Evolutionary conservation across 257 asterid species (phyloP), one percentile per base, ranked within the genome.

Genomic region (Anisodus acutangulus): DNA sequence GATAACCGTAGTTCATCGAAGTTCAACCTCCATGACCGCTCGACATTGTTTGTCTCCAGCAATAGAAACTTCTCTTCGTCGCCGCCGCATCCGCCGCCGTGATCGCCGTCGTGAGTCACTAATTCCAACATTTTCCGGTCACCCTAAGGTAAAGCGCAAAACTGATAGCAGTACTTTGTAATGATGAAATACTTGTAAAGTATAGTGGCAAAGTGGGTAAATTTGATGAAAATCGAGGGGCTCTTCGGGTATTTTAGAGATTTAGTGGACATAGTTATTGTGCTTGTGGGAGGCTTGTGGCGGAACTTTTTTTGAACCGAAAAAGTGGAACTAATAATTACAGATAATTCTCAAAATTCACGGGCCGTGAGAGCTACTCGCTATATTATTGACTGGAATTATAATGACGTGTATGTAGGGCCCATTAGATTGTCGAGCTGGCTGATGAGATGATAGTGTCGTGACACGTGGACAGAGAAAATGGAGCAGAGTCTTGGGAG

Each of bases 1-100:
- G 90, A 79, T 59, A 86, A 83, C 83, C 88, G 84, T 54, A 86
- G 57, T 45, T 89, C 90, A 31, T 90, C 90, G 83, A 90, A 88
- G 86, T 90, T 90, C 82, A 90, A 63, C 84, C 90, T 83, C 93
- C 93, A 90, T 5, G 93, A 90, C 62, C 78, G 17, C 78, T 90
- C 91, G 9, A 26, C 90, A 68, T 79, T 90, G 62, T 86, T 86
- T 2, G 80, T 39, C 55, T 89, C 91, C 83, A 57, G 64, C 66
- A 90, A 55, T 16, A 90, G 68, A 22, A 89, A 86, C 66, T 83
- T 83, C 90, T 85, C 91, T 63, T 90, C 17, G 17, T 12, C 93
- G 63, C 88, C 81, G 84, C 76, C 88, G 78, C 78, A 6, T 13
- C 3, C 78, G 35, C 62, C 90, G 41, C 43, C 91, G 62, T n/a